A percentile compares a stretch with the other conserved stretches of the same genome.
phyloP scores from a whole-genome alignment of 23 red algal genomes.

The Gracilariopsis chorda region DNA sequence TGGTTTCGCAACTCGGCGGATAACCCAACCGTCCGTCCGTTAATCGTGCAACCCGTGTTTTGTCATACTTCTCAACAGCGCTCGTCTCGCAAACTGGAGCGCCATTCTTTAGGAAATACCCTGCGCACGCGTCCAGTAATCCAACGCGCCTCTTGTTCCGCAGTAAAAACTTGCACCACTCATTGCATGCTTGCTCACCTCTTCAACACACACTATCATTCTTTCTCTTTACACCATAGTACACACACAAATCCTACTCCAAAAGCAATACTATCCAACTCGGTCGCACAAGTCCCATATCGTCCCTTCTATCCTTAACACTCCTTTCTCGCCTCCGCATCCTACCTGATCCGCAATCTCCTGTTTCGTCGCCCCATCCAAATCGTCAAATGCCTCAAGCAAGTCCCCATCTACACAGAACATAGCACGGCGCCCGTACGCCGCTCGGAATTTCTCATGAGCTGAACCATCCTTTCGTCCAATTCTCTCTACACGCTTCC shows the following conservation, averaged over 20 bases:
- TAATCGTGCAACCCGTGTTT: too few relatives aligned
- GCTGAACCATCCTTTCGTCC: neutral
- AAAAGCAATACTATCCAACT: too few relatives aligned
- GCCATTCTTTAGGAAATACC: neutral
- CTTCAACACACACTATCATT: too few relatives aligned
- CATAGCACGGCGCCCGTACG: neutral
- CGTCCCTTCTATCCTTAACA: conserved; percentile 17
- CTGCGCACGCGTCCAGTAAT: neutral
- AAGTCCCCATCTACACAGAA: conserved; percentile 36
- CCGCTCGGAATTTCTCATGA: conserved; percentile 5
- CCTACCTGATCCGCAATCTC: conserved; percentile 8
- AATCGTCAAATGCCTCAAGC: conserved; percentile 21
- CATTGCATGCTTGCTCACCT: too few relatives aligned
- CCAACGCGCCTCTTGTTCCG: neutral
- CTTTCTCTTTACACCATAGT: too few relatives aligned
- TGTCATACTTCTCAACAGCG: neutral
- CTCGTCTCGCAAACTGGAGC: neutral
- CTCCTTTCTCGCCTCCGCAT: conserved; percentile 22
- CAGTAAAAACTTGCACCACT: conserved; percentile 12
- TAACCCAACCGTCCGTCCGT: too few relatives aligned
- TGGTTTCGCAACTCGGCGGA: conserved; percentile 95
- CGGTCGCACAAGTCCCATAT: conserved; percentile 47
- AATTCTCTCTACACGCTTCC: neutral
- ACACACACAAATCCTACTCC: too few relatives aligned
- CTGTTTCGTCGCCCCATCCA: neutral